Percentiles rank a stretch among this genome's conserved stretches.
Evolutionary conservation across 2,329 filamentous ascomycete genomes (phyloP).

Genomic region (Paraconiothyrium brasiliense): DNA sequence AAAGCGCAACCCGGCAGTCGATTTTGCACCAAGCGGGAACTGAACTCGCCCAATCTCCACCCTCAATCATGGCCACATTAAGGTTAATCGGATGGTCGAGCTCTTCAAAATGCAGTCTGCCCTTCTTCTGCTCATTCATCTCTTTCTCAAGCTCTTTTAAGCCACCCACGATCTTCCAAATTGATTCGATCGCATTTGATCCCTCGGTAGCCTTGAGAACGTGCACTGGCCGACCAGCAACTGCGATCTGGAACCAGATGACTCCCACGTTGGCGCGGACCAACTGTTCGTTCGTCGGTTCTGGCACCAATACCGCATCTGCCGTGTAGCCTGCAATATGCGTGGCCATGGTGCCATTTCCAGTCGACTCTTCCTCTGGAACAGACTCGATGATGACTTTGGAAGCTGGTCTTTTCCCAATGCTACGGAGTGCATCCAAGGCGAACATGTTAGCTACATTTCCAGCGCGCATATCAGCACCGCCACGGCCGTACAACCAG

Average conservation of each 20-base stretch:
- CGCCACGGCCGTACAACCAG: constrained; percentile 31
- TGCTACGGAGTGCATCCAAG: constrained; percentile 29
- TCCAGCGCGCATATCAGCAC: constrained; percentile 31
- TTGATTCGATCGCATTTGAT: constrained; percentile 29
- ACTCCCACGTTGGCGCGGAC: constrained; percentile 34
- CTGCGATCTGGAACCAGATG: constrained; percentile 33
- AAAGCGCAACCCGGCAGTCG: constrained; percentile 33
- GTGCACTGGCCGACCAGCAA: constrained; percentile 30
- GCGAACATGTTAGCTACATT: constrained; percentile 30
- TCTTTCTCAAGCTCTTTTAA: constrained; percentile 29
- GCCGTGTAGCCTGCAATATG: constrained; percentile 31
- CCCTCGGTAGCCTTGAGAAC: constrained; percentile 29
- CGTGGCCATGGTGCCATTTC: constrained; percentile 30
- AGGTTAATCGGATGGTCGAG: constrained; percentile 28
- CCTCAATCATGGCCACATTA: constrained; percentile 32
- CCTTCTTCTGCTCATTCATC: constrained; percentile 29
- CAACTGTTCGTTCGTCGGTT: constrained; percentile 30
- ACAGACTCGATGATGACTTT: constrained; percentile 33
- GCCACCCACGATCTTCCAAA: constrained; percentile 26
- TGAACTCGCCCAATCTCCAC: constrained; percentile 33
- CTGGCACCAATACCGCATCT: constrained; percentile 29
- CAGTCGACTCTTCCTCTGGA: constrained; percentile 32
- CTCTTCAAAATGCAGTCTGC: constrained; percentile 26
- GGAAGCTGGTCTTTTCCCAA: constrained; percentile 31
- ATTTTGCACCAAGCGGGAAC: constrained; percentile 34